Evolutionary conservation across 257 asterid species (phyloP).

Genomic region (Solanum tacnaense): DNA sequence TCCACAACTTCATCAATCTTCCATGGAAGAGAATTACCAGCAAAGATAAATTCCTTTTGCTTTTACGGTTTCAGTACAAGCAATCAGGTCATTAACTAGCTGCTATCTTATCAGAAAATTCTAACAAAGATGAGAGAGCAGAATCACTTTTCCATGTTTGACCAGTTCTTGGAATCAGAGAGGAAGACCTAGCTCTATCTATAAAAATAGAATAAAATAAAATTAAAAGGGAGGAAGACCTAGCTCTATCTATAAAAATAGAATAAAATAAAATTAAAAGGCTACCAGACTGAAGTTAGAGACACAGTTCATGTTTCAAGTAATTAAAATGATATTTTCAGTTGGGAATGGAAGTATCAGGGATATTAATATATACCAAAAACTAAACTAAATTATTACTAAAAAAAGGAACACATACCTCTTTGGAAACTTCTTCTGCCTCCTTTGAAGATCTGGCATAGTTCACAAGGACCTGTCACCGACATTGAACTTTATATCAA

Average conservation of each 20-base stretch:
- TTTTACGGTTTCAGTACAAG: not conserved
- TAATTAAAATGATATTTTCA: not conserved
- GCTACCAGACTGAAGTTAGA: not conserved
- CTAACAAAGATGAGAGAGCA: not conserved
- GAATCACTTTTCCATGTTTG: not conserved
- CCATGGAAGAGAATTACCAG: not conserved
- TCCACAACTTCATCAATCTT: not conserved
- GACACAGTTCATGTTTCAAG: not conserved
- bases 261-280: not conserved
- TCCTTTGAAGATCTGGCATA: constrained; percentile 97
- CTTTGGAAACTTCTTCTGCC: constrained; percentile 82
- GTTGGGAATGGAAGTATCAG: not conserved
- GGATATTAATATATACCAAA: not conserved
- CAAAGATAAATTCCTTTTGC: not conserved
- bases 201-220: not conserved
- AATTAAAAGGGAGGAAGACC: not conserved
- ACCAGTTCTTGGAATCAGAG: not conserved
- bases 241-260: not conserved
- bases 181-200: not conserved
- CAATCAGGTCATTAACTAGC: not conserved
- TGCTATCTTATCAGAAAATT: not conserved
- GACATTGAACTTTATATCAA: not conserved
- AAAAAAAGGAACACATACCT: constrained; percentile 6
- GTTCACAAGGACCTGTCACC: constrained; percentile 77
- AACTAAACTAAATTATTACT: not conserved